Percentiles rank a stretch among this genome's conserved stretches.
Conservation (phyloP, 139 green algal genomes). For the Picochlorum sp. region DNA sequence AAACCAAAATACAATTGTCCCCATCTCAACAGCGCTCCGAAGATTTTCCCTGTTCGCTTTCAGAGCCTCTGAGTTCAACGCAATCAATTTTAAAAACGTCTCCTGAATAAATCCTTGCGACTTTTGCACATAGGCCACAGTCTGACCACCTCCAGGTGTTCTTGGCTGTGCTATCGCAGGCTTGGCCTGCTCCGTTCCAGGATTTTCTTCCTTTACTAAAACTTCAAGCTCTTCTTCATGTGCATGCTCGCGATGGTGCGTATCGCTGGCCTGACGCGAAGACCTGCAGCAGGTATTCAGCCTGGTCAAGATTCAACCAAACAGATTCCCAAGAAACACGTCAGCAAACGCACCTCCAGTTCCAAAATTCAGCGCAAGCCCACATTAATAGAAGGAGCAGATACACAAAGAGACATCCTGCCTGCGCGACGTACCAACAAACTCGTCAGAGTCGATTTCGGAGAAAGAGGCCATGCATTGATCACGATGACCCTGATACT, state of each 20-base stretch:
- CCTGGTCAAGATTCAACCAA: not conserved
- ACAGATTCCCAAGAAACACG: not conserved
- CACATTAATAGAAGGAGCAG: slow-evolving; percentile 5
- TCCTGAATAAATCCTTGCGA: slow-evolving; percentile 2
- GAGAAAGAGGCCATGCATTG: no score
- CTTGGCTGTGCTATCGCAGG: not conserved
- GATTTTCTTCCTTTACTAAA: not conserved
- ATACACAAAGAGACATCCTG: slow-evolving; percentile 10
- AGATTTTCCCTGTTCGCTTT: slow-evolving; percentile 5
- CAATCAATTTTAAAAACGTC: slow-evolving; percentile 17
- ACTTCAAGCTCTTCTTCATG: not conserved
- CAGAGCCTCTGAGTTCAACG: slow-evolving; percentile 28
- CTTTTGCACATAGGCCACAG: not conserved
- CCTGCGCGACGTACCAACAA: not conserved
- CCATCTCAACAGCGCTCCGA: slow-evolving; percentile 57
- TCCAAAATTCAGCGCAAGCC: slow-evolving; percentile 3
- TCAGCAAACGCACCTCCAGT: not conserved
- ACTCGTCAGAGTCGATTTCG: no score
- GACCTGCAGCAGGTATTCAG: not conserved
- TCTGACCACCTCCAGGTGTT: not conserved
- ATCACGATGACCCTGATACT: no score
- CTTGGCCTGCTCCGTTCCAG: not conserved
- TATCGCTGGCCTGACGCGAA: not conserved
- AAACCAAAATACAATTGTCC: slow-evolving; percentile 75
- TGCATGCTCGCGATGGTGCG: not conserved